phyloP scores from a whole-genome alignment of 305 asterid genomes.

The Solanum hybrid region DNA sequence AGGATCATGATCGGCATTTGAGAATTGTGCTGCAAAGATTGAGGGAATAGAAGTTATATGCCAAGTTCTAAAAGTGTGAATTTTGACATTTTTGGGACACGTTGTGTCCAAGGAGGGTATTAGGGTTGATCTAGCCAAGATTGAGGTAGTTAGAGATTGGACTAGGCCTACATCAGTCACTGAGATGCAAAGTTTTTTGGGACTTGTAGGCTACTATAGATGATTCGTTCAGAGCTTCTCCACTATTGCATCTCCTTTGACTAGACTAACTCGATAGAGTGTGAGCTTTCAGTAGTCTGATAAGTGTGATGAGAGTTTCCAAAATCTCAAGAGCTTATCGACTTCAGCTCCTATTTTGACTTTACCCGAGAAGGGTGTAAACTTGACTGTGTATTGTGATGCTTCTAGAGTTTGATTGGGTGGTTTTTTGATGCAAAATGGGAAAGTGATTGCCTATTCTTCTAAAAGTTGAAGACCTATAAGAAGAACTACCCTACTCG shows the following conservation, averaged over 20 bases:
- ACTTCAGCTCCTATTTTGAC: too few relatives aligned
- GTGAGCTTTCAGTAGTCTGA: too few relatives aligned
- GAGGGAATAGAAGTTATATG: background rate
- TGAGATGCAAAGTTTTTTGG: background rate
- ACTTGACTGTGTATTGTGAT: background rate
- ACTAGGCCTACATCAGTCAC: background rate
- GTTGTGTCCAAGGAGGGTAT: background rate
- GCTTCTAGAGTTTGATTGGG: background rate
- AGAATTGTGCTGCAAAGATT: background rate
- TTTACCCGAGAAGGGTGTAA: background rate
- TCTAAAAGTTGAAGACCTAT: background rate
- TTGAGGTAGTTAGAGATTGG: background rate
- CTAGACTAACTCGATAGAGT: background rate
- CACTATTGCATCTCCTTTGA: background rate
- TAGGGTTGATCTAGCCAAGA: background rate
- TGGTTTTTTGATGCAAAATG: background rate
- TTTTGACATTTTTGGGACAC: background rate
- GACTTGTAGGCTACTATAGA: background rate
- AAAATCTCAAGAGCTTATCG: background rate
- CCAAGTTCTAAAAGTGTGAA: background rate
- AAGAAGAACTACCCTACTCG: background rate
- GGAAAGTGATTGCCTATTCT: background rate
- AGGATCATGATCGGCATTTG: background rate
- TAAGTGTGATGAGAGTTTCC: background rate
- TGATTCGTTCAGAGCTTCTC: background rate